phyloP scores from a whole-genome alignment of 805 yeast species.

The Kluyveromyces nonfermentans region DNA sequence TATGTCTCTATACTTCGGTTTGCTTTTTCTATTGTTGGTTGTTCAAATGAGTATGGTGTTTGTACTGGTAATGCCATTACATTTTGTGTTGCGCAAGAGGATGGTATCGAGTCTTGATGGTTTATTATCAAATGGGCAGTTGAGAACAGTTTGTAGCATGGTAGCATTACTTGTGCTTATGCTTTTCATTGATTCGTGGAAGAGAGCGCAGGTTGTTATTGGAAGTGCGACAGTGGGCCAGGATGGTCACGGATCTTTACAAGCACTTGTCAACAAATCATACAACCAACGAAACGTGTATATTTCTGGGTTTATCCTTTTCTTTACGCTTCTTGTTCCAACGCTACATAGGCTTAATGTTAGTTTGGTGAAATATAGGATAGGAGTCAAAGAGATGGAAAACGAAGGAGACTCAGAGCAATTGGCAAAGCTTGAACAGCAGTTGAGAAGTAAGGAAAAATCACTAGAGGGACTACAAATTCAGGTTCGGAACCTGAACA shows the following conservation, averaged over 20 bases:
- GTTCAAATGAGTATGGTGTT: constrained; percentile 43
- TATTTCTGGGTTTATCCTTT: constrained; percentile 53
- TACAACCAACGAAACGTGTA: constrained; percentile 56
- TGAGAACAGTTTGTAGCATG: constrained; percentile 38
- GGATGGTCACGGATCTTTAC: constrained; percentile 25
- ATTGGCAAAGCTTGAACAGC: constrained; percentile 28
- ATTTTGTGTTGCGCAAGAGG: constrained; percentile 37
- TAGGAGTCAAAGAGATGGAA: constrained; percentile 16
- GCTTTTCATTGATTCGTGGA: constrained; percentile 47
- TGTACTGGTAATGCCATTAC: constrained; percentile 46
- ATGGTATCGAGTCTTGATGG: constrained; percentile 32
- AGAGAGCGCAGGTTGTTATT: constrained; percentile 32
- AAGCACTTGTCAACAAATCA: constrained; percentile 49
- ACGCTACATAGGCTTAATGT: constrained; percentile 44
- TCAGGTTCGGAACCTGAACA: constrained; percentile 45
- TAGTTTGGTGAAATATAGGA: constrained; percentile 43
- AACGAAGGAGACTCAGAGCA: constrained; percentile 21
- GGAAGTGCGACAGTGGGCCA: constrained; percentile 15
- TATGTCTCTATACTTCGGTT: constrained; percentile 28
- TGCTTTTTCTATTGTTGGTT: constrained; percentile 39
- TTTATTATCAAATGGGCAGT: constrained; percentile 32
- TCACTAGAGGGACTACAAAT: constrained; percentile 40
- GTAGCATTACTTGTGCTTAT: constrained; percentile 35
- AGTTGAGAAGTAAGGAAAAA: constrained; percentile 33
- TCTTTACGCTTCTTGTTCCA: constrained; percentile 43